These are phyloP conservation scores for Fusarium sp. DNA, from an alignment of 2,329 filamentous ascomycete species.

Conservation along the genomic window DNA sequence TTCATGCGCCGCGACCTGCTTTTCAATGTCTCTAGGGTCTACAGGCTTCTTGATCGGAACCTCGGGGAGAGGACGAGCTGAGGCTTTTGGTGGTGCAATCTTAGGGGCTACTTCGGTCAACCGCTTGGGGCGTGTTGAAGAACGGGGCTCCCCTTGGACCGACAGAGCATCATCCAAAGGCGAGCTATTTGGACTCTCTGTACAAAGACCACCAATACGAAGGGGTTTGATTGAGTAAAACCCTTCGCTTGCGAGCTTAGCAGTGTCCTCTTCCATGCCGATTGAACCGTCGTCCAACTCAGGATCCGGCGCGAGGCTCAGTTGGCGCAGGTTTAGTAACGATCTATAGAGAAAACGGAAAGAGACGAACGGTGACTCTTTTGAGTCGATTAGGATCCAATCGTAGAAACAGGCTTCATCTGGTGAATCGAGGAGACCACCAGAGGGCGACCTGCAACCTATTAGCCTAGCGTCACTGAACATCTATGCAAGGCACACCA, in stretches of 20 bases:
- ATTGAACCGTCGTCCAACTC: neutral
- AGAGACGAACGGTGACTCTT: conserved; percentile 60
- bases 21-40: conserved; percentile 4
- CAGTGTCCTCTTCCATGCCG: neutral
- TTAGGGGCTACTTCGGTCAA: neutral
- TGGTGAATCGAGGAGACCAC: conserved; percentile 62
- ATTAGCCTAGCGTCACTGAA: conserved; percentile 3
- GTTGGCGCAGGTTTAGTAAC: conserved; percentile 56
- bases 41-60: conserved; percentile 20
- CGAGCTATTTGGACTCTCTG: neutral
- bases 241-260: neutral
- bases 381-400: conserved; percentile 61
- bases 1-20: conserved; percentile 4
- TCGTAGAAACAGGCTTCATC: conserved; percentile 62
- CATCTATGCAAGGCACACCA: conserved; percentile 39
- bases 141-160: neutral
- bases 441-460: conserved; percentile 57
- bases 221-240: neutral
- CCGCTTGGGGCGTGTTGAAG: neutral
- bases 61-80: conserved; percentile 34
- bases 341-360: conserved; percentile 68
- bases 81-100: neutral
- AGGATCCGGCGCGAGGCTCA: conserved; percentile 57
- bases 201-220: neutral
- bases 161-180: neutral